Percentiles rank a stretch among this genome's conserved stretches.
Conservation (phyloP, 2,329 filamentous ascomycete genomes). For the Cytospora piceae region DNA sequence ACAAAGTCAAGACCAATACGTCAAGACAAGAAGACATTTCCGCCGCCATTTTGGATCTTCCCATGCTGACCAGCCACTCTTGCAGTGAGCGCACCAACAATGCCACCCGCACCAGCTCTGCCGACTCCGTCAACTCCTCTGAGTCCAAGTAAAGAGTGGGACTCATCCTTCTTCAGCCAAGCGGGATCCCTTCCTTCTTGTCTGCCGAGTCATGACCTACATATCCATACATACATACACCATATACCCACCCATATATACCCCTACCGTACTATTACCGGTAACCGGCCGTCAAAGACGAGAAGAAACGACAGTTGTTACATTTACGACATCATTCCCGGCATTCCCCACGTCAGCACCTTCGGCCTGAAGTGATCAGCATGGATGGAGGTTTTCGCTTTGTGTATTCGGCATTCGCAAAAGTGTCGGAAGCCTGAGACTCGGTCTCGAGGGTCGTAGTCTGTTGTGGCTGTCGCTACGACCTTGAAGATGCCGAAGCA, state of each 20-base stretch:
- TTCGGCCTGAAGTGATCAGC: neutral
- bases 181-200: neutral
- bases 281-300: neutral
- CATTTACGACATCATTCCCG: neutral
- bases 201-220: neutral
- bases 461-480: too few species aligned
- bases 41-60: neutral
- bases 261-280: neutral
- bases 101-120: conserved; percentile 27
- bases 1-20: neutral
- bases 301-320: neutral
- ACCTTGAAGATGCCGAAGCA: neutral
- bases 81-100: conserved; percentile 31
- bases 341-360: neutral
- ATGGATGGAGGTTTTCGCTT: neutral
- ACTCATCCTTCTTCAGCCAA: neutral
- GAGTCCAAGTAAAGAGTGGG: conserved; percentile 20
- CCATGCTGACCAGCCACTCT: neutral
- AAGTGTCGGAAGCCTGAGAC: neutral
- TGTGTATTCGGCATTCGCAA: neutral
- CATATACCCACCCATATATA: conserved; percentile 1
- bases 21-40: conserved; percentile 10
- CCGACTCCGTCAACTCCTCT: conserved; percentile 28
- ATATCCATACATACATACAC: neutral
- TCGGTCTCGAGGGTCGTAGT: too few species aligned